Evolutionary conservation across 2,329 filamentous ascomycete genomes (phyloP).

Genomic region (Exophiala viscosa): DNA sequence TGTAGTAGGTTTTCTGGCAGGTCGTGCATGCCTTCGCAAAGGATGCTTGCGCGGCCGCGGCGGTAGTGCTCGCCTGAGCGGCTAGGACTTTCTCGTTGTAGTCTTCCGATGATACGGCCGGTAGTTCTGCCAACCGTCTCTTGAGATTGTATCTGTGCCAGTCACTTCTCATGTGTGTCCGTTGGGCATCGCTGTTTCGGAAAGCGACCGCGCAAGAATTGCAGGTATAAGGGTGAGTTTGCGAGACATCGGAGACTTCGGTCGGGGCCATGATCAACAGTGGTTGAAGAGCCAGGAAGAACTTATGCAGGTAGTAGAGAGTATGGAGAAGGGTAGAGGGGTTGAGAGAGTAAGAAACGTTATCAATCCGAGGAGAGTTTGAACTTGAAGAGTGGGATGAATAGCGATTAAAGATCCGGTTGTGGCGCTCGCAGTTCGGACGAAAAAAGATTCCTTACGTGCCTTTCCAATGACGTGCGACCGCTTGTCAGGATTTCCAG

Average conservation of each 20-base stretch:
- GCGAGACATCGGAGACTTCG: conserved; percentile 19
- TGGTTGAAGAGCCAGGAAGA: background rate
- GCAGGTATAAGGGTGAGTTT: conserved; percentile 76
- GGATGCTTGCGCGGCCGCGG: conserved; percentile 80
- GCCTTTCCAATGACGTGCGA: too few relatives aligned
- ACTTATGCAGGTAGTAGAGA: background rate
- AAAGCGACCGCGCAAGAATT: conserved; percentile 98
- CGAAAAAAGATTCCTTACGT: too few relatives aligned
- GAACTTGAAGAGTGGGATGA: too few relatives aligned
- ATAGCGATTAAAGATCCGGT: too few relatives aligned
- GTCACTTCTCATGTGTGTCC: conserved; percentile 95
- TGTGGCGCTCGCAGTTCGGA: too few relatives aligned
- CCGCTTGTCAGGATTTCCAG: too few relatives aligned
- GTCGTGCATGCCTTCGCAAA: conserved; percentile 79
- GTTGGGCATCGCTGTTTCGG: conserved; percentile 86
- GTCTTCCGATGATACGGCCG: conserved; percentile 83
- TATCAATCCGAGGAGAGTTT: too few relatives aligned
- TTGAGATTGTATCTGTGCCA: conserved; percentile 99
- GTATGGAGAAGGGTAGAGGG: background rate
- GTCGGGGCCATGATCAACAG: conserved; percentile 19
- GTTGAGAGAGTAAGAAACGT: background rate
- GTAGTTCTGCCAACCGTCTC: conserved; percentile 82
- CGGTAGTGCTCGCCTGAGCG: conserved; percentile 77
- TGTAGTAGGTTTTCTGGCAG: conserved; percentile 92
- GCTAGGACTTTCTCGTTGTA: conserved; percentile 95